Base-by-base conservation (phyloP, 345 rosid species). In the Kernera saxatilis region DNA sequence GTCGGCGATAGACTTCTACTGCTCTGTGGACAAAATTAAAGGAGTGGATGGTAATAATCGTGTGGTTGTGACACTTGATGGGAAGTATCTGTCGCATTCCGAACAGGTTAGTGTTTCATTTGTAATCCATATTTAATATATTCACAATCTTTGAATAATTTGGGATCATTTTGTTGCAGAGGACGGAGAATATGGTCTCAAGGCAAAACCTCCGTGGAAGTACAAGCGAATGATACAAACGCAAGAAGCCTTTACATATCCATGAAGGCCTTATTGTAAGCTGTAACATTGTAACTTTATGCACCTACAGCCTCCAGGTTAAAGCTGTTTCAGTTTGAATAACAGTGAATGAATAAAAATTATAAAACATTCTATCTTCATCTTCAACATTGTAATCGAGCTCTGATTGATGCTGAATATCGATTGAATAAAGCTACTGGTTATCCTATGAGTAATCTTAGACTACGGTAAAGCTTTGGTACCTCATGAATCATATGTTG, bases 1-100 rank as follows among this genome's bases (percentile, higher is more conserved):
- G 98, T 93, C 97, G 3, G 96, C 97, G 3, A 87, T 93, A 86
- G 98, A 93, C 64, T 93, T 88, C 80, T 86, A 86, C 81, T 90
- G 97, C 84, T 90, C 98, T 0, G 98, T 93, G 9, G 96, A 93
- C 84, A 90, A 90, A 81, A 80, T 86, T 57, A 84, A 83, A 80
- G 93, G 91, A 3, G 87, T 83, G 40, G 96, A 93, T 67, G 98
- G 98, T 50, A 87, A 93, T 39, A 87, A 88, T 36, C 96, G 96
- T 0, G 96, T 78, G 3, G 88, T 90, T 2, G 64, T 93, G 64
- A 90, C 98, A 40, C 81, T 93, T 71, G 97, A 93, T 54, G 97
- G 97, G 55, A 93, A 90, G 80, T 93, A 87, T 82, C 83, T 93
- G 64, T 83, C 97, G 14, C 73, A 85, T 35, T 62, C 77, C 0